Percentiles rank a stretch among this genome's conserved stretches.
These are phyloP conservation scores for Ilyonectria sp. DNA, from an alignment of 2,329 filamentous ascomycete genomes.

Conservation along the genomic window DNA sequence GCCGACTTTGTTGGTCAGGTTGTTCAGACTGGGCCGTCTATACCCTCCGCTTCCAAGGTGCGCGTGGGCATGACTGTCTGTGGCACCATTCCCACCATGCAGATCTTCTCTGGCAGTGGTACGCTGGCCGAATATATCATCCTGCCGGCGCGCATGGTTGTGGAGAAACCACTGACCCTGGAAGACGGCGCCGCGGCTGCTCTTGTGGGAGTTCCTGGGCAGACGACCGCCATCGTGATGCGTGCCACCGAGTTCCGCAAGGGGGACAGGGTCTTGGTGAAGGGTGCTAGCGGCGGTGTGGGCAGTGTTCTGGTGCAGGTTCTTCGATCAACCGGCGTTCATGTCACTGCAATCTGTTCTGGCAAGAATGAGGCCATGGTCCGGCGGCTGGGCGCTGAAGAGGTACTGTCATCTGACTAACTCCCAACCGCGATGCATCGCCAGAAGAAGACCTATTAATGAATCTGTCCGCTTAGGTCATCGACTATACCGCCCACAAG, in stretches of 20 bases:
- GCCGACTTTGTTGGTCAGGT: neutral
- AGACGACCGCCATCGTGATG: neutral
- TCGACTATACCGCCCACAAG: constrained; percentile 42
- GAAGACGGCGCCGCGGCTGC: neutral
- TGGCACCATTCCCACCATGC: constrained; percentile 11
- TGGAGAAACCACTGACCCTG: constrained; percentile 42
- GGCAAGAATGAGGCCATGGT: constrained; percentile 41
- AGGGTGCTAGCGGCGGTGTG: neutral
- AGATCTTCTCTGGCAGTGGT: constrained; percentile 46
- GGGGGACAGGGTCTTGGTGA: neutral
- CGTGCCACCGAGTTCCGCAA: constrained; percentile 10
- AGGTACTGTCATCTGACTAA: constrained; percentile 34
- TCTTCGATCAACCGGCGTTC: constrained; percentile 36
- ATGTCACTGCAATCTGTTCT: constrained; percentile 45
- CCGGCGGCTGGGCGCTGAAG: constrained; percentile 42
- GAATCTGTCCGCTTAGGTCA: constrained; percentile 29
- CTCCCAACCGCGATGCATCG: too few species aligned
- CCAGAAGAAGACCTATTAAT: neutral
- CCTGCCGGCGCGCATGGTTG: constrained; percentile 51
- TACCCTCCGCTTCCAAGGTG: neutral
- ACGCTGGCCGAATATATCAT: constrained; percentile 54
- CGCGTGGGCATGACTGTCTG: constrained; percentile 11
- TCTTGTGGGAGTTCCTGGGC: neutral
- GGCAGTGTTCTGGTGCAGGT: constrained; percentile 35
- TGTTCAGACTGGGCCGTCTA: neutral